Conservation (phyloP, 2,329 filamentous ascomycete species). For the Pestalotiopsis sp. region DNA sequence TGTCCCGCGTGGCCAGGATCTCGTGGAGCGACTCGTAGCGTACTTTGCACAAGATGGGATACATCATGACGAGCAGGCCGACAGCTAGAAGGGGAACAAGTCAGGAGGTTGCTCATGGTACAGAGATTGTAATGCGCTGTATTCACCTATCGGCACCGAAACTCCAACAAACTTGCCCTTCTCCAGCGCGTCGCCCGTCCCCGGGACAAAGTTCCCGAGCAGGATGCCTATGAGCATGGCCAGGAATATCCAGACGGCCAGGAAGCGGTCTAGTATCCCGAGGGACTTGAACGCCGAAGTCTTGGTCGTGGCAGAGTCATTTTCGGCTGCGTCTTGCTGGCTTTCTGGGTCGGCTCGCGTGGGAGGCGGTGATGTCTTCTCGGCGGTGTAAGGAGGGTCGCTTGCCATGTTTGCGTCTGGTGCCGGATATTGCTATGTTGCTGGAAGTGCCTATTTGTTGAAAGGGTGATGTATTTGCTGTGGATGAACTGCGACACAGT, state of each 20-base stretch:
- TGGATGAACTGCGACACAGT: too few species aligned
- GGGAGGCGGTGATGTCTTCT: not conserved
- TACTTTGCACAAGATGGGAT: slow-evolving; percentile 87
- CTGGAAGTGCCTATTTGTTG: too few species aligned
- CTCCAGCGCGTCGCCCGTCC: slow-evolving; percentile 63
- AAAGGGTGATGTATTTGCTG: too few species aligned
- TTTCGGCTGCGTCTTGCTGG: not conserved
- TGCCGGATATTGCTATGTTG: not conserved
- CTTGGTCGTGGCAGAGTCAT: slow-evolving; percentile 16
- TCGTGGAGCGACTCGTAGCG: slow-evolving; percentile 75
- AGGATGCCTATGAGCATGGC: slow-evolving; percentile 78
- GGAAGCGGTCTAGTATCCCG: slow-evolving; percentile 62
- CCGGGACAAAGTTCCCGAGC: slow-evolving; percentile 73
- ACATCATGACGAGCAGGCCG: slow-evolving; percentile 90
- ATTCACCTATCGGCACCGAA: slow-evolving; percentile 29
- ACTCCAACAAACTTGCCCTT: slow-evolving; percentile 70
- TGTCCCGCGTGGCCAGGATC: slow-evolving; percentile 58
- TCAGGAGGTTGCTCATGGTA: not conserved
- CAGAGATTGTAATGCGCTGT: not conserved
- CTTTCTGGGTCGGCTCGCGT: not conserved
- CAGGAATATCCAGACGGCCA: slow-evolving; percentile 75
- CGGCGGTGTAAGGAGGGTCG: not conserved
- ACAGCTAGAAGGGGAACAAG: slow-evolving; percentile 56
- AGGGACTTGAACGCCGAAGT: slow-evolving; percentile 55
- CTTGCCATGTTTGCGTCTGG: not conserved